Base-by-base conservation (phyloP, 345 rosid species). In the Populus alba region DNA sequence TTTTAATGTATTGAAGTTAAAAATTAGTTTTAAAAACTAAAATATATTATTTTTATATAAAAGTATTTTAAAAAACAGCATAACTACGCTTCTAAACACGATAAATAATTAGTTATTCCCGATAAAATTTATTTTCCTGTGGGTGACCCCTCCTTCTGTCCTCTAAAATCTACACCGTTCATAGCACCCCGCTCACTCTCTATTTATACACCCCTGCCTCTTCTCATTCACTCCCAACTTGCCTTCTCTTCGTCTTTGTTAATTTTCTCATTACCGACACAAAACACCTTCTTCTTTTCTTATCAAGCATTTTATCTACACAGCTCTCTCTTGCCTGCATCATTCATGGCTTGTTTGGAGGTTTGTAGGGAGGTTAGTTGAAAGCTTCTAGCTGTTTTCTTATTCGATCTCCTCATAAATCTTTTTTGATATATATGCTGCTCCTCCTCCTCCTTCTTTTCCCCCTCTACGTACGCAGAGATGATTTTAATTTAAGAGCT, bases 271-370 rank as follows among this genome's bases (percentile, higher is more conserved):
- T 74, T 16, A 6, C 72, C 78, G 33, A 39, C 29, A 55, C 53
- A 11, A 31, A 47, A 22, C 57, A 49, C 23, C 20, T 25, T 29
- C 18, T 66, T 49, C 45, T 37, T 59, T 57, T 31, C 73, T 76
- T 79, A 47, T 74, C 78, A 15, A 81, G 80, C 69, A 72, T 73
- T 49, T 6, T 33, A 66, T 25, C 68, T 20, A 55, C 68, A 76
- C n/a, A 10, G 16, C 15, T 11, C 15, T 1, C 47, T 38, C 75
- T 49, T 20, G 47, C 33, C 75, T 77, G 51, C 49, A 45, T 71
- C 71, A 71, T 43, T 71, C 76, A 88, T 88, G 90, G 89, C 85
- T 72, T 90, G 91, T 82, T 80, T 90, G 27, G 94, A 88, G 82
- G 80, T 87, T 37, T 84, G 80, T 20, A 86, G 79, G 65, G 85